These are phyloP conservation scores for Salvia hispanica DNA, from an alignment of 257 asterid genomes.

Conservation along the genomic window DNA sequence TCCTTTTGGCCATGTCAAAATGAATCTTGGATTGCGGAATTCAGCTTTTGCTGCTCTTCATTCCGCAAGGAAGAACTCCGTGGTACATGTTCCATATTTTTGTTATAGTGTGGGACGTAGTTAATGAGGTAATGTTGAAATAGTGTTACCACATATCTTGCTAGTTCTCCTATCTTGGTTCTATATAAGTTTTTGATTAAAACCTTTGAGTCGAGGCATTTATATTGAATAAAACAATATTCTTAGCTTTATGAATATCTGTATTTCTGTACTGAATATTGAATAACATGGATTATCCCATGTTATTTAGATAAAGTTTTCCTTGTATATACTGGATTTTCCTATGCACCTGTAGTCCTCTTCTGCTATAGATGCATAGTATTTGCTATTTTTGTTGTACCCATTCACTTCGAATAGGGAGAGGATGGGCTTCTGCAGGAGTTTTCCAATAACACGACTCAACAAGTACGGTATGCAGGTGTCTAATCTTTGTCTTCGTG, in stretches of 20 bases:
- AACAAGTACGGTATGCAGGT: slow-evolving; percentile 81
- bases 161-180: not conserved
- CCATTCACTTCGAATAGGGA: slow-evolving; percentile 72
- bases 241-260: slow-evolving; percentile 9
- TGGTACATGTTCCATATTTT: slow-evolving; percentile 17
- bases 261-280: slow-evolving; percentile 14
- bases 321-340: slow-evolving; percentile 21
- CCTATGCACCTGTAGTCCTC: slow-evolving; percentile 33
- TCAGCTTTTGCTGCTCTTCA: slow-evolving; percentile 44
- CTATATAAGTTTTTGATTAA: not conserved
- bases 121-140: not conserved
- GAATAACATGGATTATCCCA: slow-evolving; percentile 2
- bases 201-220: not conserved
- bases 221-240: slow-evolving; percentile 5
- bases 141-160: not conserved
- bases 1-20: slow-evolving; percentile 39
- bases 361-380: slow-evolving; percentile 39
- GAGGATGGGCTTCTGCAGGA: slow-evolving; percentile 80
- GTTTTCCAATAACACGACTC: slow-evolving; percentile 56
- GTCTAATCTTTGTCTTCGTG: slow-evolving; percentile 48
- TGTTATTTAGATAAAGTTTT: not conserved
- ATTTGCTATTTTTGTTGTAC: slow-evolving; percentile 53
- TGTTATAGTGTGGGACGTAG: not conserved
- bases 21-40: slow-evolving; percentile 39
- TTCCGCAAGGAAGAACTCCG: slow-evolving; percentile 33